A percentile compares a stretch with the other conserved stretches of the same genome.
Conservation (phyloP, 2,329 filamentous ascomycete genomes). For the Neospermospora avenae region DNA sequence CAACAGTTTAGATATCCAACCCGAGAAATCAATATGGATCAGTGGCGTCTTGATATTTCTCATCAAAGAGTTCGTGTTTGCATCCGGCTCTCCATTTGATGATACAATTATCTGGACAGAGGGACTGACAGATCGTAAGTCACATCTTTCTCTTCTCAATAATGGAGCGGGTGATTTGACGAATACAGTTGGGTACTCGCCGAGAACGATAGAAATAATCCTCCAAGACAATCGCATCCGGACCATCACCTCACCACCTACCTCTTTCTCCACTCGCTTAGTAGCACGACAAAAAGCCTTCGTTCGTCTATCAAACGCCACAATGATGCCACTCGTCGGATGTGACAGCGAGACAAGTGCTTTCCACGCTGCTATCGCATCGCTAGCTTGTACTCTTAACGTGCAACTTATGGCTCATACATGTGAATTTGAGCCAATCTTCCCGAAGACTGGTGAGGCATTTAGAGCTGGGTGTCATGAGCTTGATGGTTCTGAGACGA, state of each 20-base stretch:
- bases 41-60: not conserved
- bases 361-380: slow-evolving; percentile 1
- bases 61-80: not conserved
- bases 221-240: slow-evolving; percentile 7
- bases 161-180: too few species aligned
- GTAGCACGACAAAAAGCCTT: not conserved
- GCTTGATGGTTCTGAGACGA: not conserved
- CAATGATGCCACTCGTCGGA: slow-evolving; percentile 2
- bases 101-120: not conserved
- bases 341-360: not conserved
- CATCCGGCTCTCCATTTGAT: slow-evolving; percentile 10
- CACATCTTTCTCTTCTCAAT: not conserved
- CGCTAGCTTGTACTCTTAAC: not conserved
- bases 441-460: not conserved
- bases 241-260: not conserved
- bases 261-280: not conserved
- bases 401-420: not conserved
- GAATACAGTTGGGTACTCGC: not conserved
- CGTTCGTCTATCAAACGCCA: not conserved
- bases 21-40: slow-evolving; percentile 1
- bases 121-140: not conserved
- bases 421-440: not conserved
- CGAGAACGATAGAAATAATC: not conserved
- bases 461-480: not conserved
- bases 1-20: not conserved